Base-by-base conservation (phyloP, 179 eudicot genomes). In the Gypsophila paniculata region DNA sequence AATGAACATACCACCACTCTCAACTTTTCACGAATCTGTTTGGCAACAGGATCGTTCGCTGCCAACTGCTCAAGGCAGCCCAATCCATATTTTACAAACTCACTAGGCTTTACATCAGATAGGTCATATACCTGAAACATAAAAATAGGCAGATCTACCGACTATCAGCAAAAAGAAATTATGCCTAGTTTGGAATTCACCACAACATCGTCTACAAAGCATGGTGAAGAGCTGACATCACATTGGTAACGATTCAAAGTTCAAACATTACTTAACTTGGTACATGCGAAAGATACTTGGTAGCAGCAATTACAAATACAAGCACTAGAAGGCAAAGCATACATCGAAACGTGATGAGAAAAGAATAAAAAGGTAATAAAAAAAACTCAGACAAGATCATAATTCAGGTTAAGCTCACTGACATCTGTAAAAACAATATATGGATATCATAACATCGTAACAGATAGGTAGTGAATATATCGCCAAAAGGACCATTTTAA, bases 51-150 rank as follows among this genome's bases (percentile, higher is more conserved):
- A 82, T 93, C 98, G 26, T 96, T 91, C 70, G 63, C 46, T 42
- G 96, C 86, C 84, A 93, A 79, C 76, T 84, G 90, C 88, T 93
- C 98, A 62, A 93, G 77, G 78, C 97, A 93, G 71, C 81, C 87
- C 82, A 93, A 81, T 38, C 98, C 98, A 80, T 84, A 86, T 42
- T 83, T 78, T 61, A 89, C 84, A 78, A 93, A 86, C 74, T 85
- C 93, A 66, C 84, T 81, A 69, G 98, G 98, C 85, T 84, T 89
- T 61, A 91, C 93, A 75, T 25, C 74, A n/a, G 82, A 83, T 77
- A 93, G 93, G 52, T 91, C 96, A 74, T 86, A 91, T 46, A 93
- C 91, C 98, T 91, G 90, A 63, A 69, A 57, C 46, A 63, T 19
- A 58, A 64, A 64, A 34, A 61, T 25, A 63, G 38, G 38, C 36